Percentiles rank a stretch among this genome's conserved stretches.
These are phyloP conservation scores for Ogataea neopini DNA, from an alignment of 805 yeast genomes.

Conservation along the genomic window DNA sequence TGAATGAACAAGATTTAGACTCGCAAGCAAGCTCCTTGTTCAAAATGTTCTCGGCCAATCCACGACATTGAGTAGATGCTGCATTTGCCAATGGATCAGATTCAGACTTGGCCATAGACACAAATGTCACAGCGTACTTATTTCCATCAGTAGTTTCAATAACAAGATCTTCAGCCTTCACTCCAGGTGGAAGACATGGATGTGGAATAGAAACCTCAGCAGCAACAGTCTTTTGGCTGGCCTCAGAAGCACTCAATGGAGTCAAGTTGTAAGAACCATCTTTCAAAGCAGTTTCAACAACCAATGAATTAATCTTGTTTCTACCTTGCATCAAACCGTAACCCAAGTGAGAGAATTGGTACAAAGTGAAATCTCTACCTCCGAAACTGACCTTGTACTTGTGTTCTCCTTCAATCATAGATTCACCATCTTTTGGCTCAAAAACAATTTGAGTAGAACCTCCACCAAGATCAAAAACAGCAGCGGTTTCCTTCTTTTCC, in stretches of 20 bases:
- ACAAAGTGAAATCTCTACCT: constrained; percentile 72
- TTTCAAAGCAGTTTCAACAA: constrained; percentile 42
- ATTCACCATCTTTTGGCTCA: constrained; percentile 73
- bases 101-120: constrained; percentile 30
- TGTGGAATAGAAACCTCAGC: constrained; percentile 54
- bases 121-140: constrained; percentile 36
- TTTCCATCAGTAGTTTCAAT: constrained; percentile 51
- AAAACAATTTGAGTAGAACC: constrained; percentile 98
- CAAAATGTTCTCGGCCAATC: constrained; percentile 75
- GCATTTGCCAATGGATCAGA: constrained; percentile 36
- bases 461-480: constrained; percentile 97
- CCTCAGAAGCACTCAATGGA: constrained; percentile 35
- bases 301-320: constrained; percentile 68
- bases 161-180: constrained; percentile 54
- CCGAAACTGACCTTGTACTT: constrained; percentile 81
- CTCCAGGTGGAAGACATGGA: constrained; percentile 89
- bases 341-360: constrained; percentile 94
- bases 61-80: constrained; percentile 85
- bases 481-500: constrained; percentile 82
- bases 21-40: constrained; percentile 81
- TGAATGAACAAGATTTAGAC: constrained; percentile 86
- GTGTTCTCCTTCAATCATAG: constrained; percentile 81
- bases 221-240: constrained; percentile 37
- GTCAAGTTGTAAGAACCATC: constrained; percentile 30
- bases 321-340: constrained; percentile 96